Conservation (phyloP, 2,329 filamentous ascomycete genomes). For the Chalaropsis ovoidea region DNA sequence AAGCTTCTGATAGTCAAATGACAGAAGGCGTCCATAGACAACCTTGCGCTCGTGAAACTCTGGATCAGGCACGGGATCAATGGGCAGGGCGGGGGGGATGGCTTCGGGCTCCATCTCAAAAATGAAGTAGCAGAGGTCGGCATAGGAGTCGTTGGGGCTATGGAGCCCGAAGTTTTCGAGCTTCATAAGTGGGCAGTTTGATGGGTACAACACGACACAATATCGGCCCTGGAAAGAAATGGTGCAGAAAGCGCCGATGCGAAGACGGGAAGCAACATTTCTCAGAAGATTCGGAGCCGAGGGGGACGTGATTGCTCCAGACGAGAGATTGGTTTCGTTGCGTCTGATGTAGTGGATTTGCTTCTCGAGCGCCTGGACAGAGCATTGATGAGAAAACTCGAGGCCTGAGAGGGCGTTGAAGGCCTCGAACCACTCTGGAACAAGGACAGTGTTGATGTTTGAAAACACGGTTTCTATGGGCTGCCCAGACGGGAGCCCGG, state of each 20-base stretch:
- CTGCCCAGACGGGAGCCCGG: background rate
- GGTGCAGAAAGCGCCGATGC: slow-evolving; percentile 33
- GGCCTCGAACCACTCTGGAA: slow-evolving; percentile 29
- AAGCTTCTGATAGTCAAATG: slow-evolving; percentile 32
- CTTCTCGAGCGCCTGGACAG: slow-evolving; percentile 30
- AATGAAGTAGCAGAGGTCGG: slow-evolving; percentile 33
- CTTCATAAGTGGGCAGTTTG: slow-evolving; percentile 33
- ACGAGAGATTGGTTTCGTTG: slow-evolving; percentile 19
- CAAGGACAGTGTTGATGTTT: background rate
- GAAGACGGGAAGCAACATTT: slow-evolving; percentile 33
- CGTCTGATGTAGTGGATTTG: slow-evolving; percentile 9
- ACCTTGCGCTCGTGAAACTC: slow-evolving; percentile 26
- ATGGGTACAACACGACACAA: slow-evolving; percentile 35
- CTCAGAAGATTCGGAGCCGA: slow-evolving; percentile 27
- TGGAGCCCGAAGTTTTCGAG: slow-evolving; percentile 26
- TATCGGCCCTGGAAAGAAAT: slow-evolving; percentile 31
- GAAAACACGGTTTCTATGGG: slow-evolving; percentile 13
- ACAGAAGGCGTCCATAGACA: slow-evolving; percentile 31
- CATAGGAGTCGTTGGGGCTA: slow-evolving; percentile 21
- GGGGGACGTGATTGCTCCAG: slow-evolving; percentile 25
- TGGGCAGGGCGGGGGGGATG: slow-evolving; percentile 12
- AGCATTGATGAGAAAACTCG: slow-evolving; percentile 33
- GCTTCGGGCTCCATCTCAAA: slow-evolving; percentile 30
- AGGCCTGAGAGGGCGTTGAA: slow-evolving; percentile 29
- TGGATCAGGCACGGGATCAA: background rate